A percentile compares a stretch with the other conserved stretches of the same genome.
Conservation (phyloP, 352 stramenopile genomes). For the Phytopythium litorale region DNA sequence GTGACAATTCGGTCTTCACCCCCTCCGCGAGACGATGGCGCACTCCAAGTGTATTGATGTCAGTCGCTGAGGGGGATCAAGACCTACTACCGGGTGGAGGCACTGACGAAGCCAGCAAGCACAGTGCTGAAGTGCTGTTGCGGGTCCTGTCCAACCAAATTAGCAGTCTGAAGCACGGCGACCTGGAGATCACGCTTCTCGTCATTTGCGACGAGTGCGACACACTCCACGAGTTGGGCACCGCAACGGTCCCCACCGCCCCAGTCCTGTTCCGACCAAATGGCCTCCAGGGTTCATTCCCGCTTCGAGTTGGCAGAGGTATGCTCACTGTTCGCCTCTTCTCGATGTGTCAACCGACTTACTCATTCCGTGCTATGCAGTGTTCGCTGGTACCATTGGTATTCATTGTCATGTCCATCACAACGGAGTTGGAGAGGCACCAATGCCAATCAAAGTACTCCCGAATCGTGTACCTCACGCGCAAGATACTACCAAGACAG, state of each 20-base stretch:
- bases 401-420: conserved; percentile 12
- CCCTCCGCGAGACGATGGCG: conserved; percentile 2
- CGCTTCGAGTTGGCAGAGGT: conserved; percentile 26
- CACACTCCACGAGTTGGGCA: conserved; percentile 16
- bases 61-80: background rate
- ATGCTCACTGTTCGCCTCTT: background rate
- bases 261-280: conserved; percentile 33
- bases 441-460: background rate
- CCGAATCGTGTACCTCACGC: background rate
- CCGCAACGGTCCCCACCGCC: conserved; percentile 22
- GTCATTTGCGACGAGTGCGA: conserved; percentile 10
- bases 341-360: background rate
- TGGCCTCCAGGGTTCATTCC: conserved; percentile 41
- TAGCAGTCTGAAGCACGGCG: conserved; percentile 11
- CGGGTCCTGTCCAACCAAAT: conserved; percentile 17
- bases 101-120: background rate
- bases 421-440: background rate
- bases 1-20: no score
- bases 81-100: background rate
- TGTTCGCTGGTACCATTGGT: conserved; percentile 4
- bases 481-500: background rate
- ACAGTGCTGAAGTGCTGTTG: conserved; percentile 2
- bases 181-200: conserved; percentile 9
- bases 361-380: background rate
- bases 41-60: background rate